Evolutionary conservation across 73 alveolate species (phyloP), one percentile per base, ranked within the genome.

Genomic region (Breviolum minutum): DNA sequence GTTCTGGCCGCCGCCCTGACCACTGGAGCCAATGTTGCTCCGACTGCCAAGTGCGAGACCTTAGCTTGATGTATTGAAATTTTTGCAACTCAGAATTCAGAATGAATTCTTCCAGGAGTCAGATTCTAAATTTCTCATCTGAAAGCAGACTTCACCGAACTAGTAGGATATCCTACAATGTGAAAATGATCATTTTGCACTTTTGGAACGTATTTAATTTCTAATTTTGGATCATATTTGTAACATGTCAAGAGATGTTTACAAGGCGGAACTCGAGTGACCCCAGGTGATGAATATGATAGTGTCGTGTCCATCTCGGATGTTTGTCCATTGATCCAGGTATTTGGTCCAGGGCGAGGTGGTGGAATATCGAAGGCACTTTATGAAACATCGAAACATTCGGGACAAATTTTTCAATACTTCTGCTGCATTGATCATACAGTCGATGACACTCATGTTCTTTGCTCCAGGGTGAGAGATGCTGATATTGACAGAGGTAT

Each of bases 21-120:
- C 94, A 86, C 94, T n/a, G 94, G 94, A 77, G 94, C 80, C 94
- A 86, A 86, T 79, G 94, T 63, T 16, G 79, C 94, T 77, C 94
- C 94, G 80, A 86, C 94, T 14, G 94, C 94, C 27, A 86, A 86
- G 94, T 54, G 32, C 27, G 62, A 24, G 63, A 79, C 76, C 92
- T n/a, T 30, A 80, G 68, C 32, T 10, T 7, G 63, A 7, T 29
- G n/a, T n/a, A n/a, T n/a, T n/a, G n/a, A n/a, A n/a, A n/a, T n/a
- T n/a, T n/a, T n/a, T n/a, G n/a, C n/a, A n/a, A n/a, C n/a, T n/a
- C n/a, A n/a, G n/a, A n/a, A n/a, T n/a, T n/a, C n/a, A 8, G 81
- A 20, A 20, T 71, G 81, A 71, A 71, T 0, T 71, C 8, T 71
- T 0, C 81, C 19, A 30, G 12, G 32, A 12, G 19, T 20, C 81